Evolutionary conservation across 345 rosid genomes (phyloP).

Genomic region (Citropsis articulata): DNA sequence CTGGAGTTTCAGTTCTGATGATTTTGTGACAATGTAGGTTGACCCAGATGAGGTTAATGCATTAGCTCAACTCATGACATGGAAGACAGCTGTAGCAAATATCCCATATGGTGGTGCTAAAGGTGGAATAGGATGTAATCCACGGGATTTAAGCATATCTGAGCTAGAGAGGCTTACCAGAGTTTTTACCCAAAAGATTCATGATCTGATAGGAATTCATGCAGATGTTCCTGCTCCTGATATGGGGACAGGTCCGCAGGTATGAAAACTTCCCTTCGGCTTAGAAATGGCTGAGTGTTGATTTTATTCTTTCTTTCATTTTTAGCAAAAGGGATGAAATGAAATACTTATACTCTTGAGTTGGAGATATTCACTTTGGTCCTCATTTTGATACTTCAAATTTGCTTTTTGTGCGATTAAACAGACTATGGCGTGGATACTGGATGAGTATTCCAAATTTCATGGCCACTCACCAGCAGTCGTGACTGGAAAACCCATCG

Average conservation of each 20-base stretch:
- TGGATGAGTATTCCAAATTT: constrained; percentile 95
- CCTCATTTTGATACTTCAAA: background rate
- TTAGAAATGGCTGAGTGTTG: background rate
- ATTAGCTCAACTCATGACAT: constrained; percentile 93
- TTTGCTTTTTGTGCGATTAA: constrained; percentile 16
- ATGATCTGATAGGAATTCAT: constrained; percentile 84
- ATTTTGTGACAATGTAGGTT: constrained; percentile 40
- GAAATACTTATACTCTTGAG: background rate
- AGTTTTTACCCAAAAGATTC: constrained; percentile 95
- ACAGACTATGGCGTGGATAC: constrained; percentile 99
- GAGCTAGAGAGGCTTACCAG: constrained; percentile 88
- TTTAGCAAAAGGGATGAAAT: background rate
- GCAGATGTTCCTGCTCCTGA: constrained; percentile 98
- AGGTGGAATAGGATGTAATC: constrained; percentile 94
- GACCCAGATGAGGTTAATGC: constrained; percentile 99
- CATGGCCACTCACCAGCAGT: constrained; percentile 94
- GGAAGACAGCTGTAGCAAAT: constrained; percentile 98
- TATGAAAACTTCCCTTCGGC: constrained; percentile 17
- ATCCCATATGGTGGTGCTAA: constrained; percentile 97
- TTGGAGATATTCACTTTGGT: background rate
- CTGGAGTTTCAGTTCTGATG: constrained; percentile 6
- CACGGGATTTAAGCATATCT: constrained; percentile 58
- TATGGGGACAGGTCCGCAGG: constrained; percentile 99
- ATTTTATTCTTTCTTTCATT: background rate
- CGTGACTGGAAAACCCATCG: constrained; percentile 88